Evolutionary conservation across 2,329 filamentous ascomycete species (phyloP).

Genomic region (Sporothrix pallida): DNA sequence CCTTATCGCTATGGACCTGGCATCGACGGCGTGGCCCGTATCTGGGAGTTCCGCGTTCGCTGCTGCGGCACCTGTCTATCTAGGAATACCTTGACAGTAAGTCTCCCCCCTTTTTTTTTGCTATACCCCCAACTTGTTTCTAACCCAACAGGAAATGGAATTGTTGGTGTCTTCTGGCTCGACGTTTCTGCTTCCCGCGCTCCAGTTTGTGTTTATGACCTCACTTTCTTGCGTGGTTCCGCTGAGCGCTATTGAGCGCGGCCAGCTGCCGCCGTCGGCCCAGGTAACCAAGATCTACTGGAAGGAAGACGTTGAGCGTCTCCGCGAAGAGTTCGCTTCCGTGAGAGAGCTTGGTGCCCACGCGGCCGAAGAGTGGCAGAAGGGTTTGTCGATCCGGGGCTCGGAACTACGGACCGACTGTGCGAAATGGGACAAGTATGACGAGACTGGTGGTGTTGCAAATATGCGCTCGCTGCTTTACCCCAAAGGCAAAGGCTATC

Average conservation of each 20-base stretch:
- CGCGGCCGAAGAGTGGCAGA: conserved; percentile 77
- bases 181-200: conserved; percentile 67
- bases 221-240: conserved; percentile 65
- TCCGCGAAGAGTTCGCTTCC: conserved; percentile 66
- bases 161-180: conserved; percentile 65
- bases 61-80: conserved; percentile 71
- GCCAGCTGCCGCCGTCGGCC: conserved; percentile 53
- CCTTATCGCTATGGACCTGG: conserved; percentile 68
- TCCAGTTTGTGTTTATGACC: conserved; percentile 72
- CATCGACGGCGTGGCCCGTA: conserved; percentile 61
- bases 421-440: conserved; percentile 78
- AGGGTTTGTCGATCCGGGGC: conserved; percentile 71
- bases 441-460: conserved; percentile 52
- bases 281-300: conserved; percentile 71
- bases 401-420: conserved; percentile 65
- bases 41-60: conserved; percentile 75
- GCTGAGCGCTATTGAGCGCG: conserved; percentile 59
- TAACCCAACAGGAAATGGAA: conserved; percentile 67
- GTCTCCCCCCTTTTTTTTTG: conserved; percentile 34
- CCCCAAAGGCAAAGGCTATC: not conserved
- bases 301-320: conserved; percentile 64
- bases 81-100: conserved; percentile 68
- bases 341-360: conserved; percentile 71
- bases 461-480: conserved; percentile 46
- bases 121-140: not conserved